Conservation (phyloP, 495 filamentous ascomycete genomes). For the Penicillium lividum region DNA sequence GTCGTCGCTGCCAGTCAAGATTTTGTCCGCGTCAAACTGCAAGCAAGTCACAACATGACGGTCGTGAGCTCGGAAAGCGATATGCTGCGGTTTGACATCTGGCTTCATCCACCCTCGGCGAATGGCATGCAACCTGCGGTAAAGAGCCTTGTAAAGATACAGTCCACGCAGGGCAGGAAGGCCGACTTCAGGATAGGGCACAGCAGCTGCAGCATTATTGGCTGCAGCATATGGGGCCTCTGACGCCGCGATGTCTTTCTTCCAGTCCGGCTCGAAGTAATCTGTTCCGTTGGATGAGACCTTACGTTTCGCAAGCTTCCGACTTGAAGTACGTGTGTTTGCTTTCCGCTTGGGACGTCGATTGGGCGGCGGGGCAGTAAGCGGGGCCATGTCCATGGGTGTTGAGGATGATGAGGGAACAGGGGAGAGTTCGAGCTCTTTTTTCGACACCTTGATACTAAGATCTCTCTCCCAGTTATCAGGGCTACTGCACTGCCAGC, state of each 20-base stretch:
- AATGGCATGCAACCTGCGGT: conserved; percentile 87
- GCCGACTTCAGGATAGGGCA: conserved; percentile 80
- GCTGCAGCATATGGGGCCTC: conserved; percentile 88
- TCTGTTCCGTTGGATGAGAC: conserved; percentile 47
- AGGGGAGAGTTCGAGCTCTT: conserved; percentile 49
- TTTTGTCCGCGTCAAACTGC: conserved; percentile 97
- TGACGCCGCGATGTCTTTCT: conserved; percentile 43
- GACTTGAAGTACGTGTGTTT: conserved; percentile 42
- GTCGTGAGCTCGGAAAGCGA: conserved; percentile 93
- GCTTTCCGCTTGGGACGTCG: conserved; percentile 57
- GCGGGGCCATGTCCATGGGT: conserved; percentile 26
- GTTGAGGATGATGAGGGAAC: conserved; percentile 27
- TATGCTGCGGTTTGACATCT: conserved; percentile 83
- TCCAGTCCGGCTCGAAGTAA: conserved; percentile 44
- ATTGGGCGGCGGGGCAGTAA: conserved; percentile 24
- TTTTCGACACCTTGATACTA: conserved; percentile 49
- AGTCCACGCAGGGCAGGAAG: conserved; percentile 74
- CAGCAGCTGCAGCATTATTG: conserved; percentile 73
- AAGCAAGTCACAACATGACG: conserved; percentile 97
- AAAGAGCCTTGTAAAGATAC: conserved; percentile 95
- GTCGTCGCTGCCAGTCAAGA: conserved; percentile 96
- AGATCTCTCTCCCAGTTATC: conserved; percentile 82
- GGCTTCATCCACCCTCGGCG: conserved; percentile 86
- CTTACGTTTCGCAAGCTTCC: conserved; percentile 58
- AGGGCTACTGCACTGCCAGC: conserved; percentile 84